Evolutionary conservation across 2,329 filamentous ascomycete species (phyloP).

Genomic region (Fusarium citri): DNA sequence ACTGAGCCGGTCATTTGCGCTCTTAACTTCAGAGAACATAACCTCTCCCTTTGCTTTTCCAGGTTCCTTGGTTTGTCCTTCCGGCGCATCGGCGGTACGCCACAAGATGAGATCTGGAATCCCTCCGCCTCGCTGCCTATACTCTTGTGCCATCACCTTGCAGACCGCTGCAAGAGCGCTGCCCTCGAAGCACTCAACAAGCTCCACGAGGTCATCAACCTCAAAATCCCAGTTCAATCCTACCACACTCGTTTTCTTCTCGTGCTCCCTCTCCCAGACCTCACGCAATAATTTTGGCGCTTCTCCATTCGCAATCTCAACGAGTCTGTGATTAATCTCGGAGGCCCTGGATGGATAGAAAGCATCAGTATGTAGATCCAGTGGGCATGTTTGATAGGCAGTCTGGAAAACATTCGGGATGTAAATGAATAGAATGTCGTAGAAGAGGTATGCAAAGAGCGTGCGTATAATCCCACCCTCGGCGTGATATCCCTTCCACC

Average conservation of each 20-base stretch:
- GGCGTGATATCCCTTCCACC: conserved; percentile 95
- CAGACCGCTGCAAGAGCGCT: conserved; percentile 85
- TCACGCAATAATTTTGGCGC: conserved; percentile 74
- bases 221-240: conserved; percentile 93
- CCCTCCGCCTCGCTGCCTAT: conserved; percentile 84
- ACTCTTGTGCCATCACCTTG: conserved; percentile 96
- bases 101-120: conserved; percentile 95
- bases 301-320: conserved; percentile 86
- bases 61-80: conserved; percentile 45
- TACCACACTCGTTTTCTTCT: conserved; percentile 84
- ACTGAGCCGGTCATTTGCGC: conserved; percentile 90
- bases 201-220: conserved; percentile 80
- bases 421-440: conserved; percentile 91
- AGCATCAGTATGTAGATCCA: conserved; percentile 92
- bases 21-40: conserved; percentile 85
- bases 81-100: conserved; percentile 59
- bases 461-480: conserved; percentile 95
- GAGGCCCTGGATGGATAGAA: conserved; percentile 89
- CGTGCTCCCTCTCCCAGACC: conserved; percentile 76
- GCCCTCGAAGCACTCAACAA: conserved; percentile 82
- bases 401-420: conserved; percentile 98
- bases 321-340: conserved; percentile 89
- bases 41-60: conserved; percentile 65
- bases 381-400: conserved; percentile 89
- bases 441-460: conserved; percentile 90